Base-by-base conservation (phyloP, 2,329 filamentous ascomycete genomes). In the Colletotrichum siamense region DNA sequence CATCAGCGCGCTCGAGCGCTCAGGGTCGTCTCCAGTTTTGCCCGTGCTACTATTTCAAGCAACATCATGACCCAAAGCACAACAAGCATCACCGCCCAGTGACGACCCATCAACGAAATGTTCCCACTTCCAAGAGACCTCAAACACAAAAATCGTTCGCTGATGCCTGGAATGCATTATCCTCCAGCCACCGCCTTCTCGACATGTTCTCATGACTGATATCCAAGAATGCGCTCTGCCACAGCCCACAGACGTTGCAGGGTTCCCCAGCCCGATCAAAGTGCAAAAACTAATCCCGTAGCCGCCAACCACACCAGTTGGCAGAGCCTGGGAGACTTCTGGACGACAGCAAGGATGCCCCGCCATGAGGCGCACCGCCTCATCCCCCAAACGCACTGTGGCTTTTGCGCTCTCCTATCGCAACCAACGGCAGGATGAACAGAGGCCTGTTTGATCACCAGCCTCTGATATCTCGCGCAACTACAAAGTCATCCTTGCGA, bases 11-110 rank as follows among this genome's bases (percentile, higher is more conserved):
- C 34, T 66, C 12, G 24, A 66, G 63, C 63, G 34, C 24, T 55
- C 30, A 71, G 52, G 22, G 49, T 73, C 57, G 44, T 74, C 61
- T 74, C 72, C 67, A 65, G 13, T 65, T 71, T 70, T 73, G 71
- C 63, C 55, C 55, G 55, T 18, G 55, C 28, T 69, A 34, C 70
- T 69, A 62, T 69, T 68, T 69, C 36, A 49, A 52, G 65, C 28
- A 73, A 73, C 55, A 73, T 52, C 63, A 66, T 18, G 24, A n/a
- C 9, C 22, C 39, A 66, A 52, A 22, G 59, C 63, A 52, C 36
- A 66, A 34, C 63, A 64, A 39, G 32, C 61, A 39, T 24, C 61
- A 69, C 30, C 44, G 65, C 69, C 69, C 30, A 66, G 61, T 24
- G 36, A 69, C 36, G n/a, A 30, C 30, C 24, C 26, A 66, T 49